Evolutionary conservation across 106 monocot species (phyloP), one percentile per base, ranked within the genome.

Genomic region (Dioscorea alata): DNA sequence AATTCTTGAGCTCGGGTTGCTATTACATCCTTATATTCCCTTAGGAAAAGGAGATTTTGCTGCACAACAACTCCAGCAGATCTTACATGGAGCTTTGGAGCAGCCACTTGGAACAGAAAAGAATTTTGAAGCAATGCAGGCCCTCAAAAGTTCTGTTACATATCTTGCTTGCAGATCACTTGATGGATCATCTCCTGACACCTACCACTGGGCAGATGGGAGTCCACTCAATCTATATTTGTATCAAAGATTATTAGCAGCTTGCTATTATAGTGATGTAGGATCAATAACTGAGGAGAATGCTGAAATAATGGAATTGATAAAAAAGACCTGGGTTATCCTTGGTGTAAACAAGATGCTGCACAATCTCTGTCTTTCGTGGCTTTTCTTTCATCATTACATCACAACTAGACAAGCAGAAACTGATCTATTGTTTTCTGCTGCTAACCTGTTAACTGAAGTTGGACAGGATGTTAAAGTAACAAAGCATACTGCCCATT

Each of bases 121-220:
- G 67, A 97, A 97, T 79, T 87, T 89, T 32, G 97, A 97, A 57
- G 87, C 97, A 42, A 97, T 97, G 97, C 97, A 92, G 67, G 64
- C 79, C 58, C 73, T 97, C 64, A 84, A 89, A 16, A 89, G 79
- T 81, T 78, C 92, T 81, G 92, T 85, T 21, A 84, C 85, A 79
- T 59, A 81, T 18, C 81, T 97, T 54, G 85, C 92, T 67, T 71
- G 58, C 20, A 84, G 86, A 69, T 87, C 97, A 31, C 70, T 63
- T 68, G 89, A 97, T 69, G 87, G 87, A 52, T 85, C 34, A 75
- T 33, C 66, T 74, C 74, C 82, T 49, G 97, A 97, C 33, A 66
- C 62, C 35, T 86, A 73, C 59, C 97, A 97, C 63, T 97, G 97
- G 97, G 97, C 92, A 68, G 92, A 97, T 85, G 97, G 97, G 12